Evolutionary conservation across 805 yeast species (phyloP), one percentile per base, ranked within the genome.

Genomic region (Tanozyma kutaoensis): DNA sequence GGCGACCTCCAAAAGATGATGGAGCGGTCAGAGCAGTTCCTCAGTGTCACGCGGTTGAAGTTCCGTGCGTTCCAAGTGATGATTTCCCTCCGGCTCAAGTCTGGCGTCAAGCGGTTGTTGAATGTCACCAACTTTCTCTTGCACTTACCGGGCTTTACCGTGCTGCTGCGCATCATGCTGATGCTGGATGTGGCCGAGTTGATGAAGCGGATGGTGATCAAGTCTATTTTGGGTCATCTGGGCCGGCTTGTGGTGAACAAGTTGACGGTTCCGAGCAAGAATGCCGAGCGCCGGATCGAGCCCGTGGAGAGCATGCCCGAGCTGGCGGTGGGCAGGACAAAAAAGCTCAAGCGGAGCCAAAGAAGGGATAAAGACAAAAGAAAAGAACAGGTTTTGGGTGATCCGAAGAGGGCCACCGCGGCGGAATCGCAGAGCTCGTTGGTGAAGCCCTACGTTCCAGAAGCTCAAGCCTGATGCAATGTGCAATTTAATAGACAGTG

Each of bases 191-290:
- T 60, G 10, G 48, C 61, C 4, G 42, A 51, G 38, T 25, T 47
- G 23, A 28, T 58, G 16, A 50, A 58, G 30, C 48, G 49, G 27
- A 21, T 46, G 19, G 42, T 55, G 8, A 47, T 50, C 17, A 52
- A 42, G 30, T 43, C 58, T 0, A 35, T 60, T 18, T 28, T 58
- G 14, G 39, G 43, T 15, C 66, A 60, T 29, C 33, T 44, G 16
- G 65, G 64, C 3, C 40, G 50, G 9, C 42, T 60, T 14, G 9
- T 60, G 8, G 42, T 36, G 26, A 58, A 58, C 31, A 60, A 58
- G 32, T 14, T 59, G 12, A 23, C 34, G 8, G 23, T 20, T 25
- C 27, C 11, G 18, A 18, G 24, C 20, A 15, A 10, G 14, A 22
- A 13, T n/a, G n/a, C n/a, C n/a, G n/a, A n/a, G n/a, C n/a, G n/a